A percentile compares a stretch with the other conserved stretches of the same genome.
These are phyloP conservation scores for Leucocoprinus birnbaumii DNA, from an alignment of 768 basidiomycete genomes.

Conservation along the genomic window DNA sequence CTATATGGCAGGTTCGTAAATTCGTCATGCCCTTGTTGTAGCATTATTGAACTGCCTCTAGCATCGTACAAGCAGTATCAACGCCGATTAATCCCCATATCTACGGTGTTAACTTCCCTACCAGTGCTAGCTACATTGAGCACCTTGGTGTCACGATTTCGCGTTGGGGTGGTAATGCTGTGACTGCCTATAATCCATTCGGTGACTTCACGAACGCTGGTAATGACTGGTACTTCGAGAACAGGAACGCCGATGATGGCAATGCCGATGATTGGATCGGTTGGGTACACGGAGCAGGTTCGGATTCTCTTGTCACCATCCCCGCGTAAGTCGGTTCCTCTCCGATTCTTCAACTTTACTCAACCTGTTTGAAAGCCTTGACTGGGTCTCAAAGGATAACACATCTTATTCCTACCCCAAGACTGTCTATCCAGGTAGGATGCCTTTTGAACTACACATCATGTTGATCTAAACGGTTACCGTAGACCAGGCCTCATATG, in stretches of 20 bases:
- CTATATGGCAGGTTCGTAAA: conserved; percentile 35
- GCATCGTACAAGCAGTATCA: conserved; percentile 33
- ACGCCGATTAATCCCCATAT: conserved; percentile 42
- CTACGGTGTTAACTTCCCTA: conserved; percentile 57
- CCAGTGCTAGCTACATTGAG: conserved; percentile 40
- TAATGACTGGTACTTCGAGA: conserved; percentile 56
- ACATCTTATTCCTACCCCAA: conserved; percentile 51
- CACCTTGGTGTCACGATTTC: conserved; percentile 47
- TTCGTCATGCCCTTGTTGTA: not conserved
- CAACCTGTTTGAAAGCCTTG: conserved; percentile 32
- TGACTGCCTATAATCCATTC: conserved; percentile 51
- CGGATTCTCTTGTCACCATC: conserved; percentile 40
- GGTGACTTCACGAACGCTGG: conserved; percentile 53
- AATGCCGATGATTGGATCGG: conserved; percentile 44
- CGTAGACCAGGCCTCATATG: conserved; percentile 39
- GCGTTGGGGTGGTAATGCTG: conserved; percentile 55
- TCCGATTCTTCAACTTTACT: not conserved
- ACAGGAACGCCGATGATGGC: conserved; percentile 32
- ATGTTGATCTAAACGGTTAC: not conserved
- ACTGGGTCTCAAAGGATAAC: conserved; percentile 54
- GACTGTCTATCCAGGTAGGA: conserved; percentile 39
- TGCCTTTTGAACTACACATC: not conserved
- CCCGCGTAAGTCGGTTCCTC: conserved; percentile 38
- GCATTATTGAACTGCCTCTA: conserved; percentile 17
- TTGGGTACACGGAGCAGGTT: conserved; percentile 44